Conservation (phyloP, 106 monocot species). For the Dactylorhiza incarnata region DNA sequence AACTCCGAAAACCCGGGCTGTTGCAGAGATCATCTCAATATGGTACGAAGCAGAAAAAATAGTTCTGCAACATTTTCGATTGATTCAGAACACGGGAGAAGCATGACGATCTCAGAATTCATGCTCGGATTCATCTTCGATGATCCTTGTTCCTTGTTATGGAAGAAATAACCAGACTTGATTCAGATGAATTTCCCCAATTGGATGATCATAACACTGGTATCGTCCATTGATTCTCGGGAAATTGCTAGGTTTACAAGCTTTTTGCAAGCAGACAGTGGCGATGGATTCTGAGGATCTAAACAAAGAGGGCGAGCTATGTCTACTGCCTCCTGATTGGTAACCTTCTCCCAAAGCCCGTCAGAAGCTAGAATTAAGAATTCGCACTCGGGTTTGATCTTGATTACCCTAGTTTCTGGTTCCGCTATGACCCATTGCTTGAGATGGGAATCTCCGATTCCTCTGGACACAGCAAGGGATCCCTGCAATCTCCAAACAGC, state of each 20-base stretch:
- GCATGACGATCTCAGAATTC: not conserved
- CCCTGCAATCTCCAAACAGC: conserved; percentile 89
- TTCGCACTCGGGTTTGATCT: conserved; percentile 58
- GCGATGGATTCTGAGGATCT: conserved; percentile 17
- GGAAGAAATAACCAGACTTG: not conserved
- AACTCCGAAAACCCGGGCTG: not conserved
- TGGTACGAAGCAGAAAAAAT: no score
- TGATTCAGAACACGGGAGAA: not conserved
- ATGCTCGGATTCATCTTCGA: not conserved
- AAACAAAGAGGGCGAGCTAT: conserved; percentile 37
- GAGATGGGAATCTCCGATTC: conserved; percentile 72
- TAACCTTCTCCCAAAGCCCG: conserved; percentile 81
- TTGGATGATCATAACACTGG: conserved; percentile 60
- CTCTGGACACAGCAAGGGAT: conserved; percentile 78
- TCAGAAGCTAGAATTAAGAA: conserved; percentile 94
- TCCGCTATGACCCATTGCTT: conserved; percentile 83
- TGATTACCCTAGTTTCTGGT: conserved; percentile 59
- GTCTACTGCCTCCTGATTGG: conserved; percentile 77
- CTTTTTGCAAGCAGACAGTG: conserved; percentile 47
- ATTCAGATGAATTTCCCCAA: conserved; percentile 32
- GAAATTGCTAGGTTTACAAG: conserved; percentile 41
- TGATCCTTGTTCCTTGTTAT: not conserved
- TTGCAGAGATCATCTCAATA: no score
- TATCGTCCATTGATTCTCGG: conserved; percentile 56
- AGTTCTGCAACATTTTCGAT: not conserved